Evolutionary conservation across 306 rosid genomes (phyloP), one percentile per base, ranked within the genome.

Genomic region (Senna tora): DNA sequence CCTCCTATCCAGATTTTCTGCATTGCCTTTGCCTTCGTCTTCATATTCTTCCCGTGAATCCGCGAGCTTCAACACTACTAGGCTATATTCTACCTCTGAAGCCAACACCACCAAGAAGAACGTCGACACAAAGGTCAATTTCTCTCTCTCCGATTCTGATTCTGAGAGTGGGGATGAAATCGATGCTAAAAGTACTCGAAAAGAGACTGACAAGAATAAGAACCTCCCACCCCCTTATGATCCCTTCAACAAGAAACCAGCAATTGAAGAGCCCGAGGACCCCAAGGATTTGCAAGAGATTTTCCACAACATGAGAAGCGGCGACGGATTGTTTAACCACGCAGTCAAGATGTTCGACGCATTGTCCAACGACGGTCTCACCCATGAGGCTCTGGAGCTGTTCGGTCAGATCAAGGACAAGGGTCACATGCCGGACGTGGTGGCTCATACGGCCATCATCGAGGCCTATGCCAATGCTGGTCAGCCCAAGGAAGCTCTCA

Each of bases 311-410:
- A 85, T 87, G 90, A 64, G 87, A 19, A 69, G 25, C 22, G 82
- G 78, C 22, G 89, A 93, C 0, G 96, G 96, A 12, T 43, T 93
- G 30, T 62, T 81, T 20, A 87, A 80, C 65, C 83, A 84, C 57
- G 96, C 96, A 22, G 88, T 80, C n/a, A 88, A 90, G 89, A 90
- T 90, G 97, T 88, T 93, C 90, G 97, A 88, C 89, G 92, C 72
- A 49, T 87, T 93, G 96, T 90, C 96, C 34, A 84, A 87, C 47
- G 89, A 88, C 32, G 96, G 96, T 13, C 79, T 84, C 19, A 87
- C 96, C 67, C 91, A 92, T 49, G 91, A 87, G 60, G 96, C 98
- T 0, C 20, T 90, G 51, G 88, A 85, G 32, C 89, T 93, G 59
- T 90, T 88, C 56, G 74, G 81, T 1, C 86, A 83, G 72, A 90